These are phyloP conservation scores for Epichloe sp. DNA, from an alignment of 2,329 filamentous ascomycete species.

Conservation along the genomic window DNA sequence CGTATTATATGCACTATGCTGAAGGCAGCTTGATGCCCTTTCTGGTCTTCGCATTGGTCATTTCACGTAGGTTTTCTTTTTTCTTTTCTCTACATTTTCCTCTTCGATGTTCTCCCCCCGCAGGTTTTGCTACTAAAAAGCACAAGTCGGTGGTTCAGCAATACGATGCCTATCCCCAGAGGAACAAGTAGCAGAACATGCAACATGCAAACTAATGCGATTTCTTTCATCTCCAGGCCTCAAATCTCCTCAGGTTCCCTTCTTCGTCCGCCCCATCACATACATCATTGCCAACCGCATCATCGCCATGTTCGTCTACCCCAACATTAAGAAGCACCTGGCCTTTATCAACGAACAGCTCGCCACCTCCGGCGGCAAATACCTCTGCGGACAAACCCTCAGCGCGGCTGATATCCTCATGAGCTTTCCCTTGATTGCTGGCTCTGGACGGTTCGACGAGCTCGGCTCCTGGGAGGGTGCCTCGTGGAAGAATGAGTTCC, in stretches of 20 bases:
- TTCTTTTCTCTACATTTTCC: not conserved
- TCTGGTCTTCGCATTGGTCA: conserved; percentile 50
- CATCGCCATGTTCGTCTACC: conserved; percentile 29
- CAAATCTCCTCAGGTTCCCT: conserved; percentile 33
- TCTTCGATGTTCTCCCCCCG: not conserved
- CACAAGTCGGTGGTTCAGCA: no score
- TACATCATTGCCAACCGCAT: conserved; percentile 28
- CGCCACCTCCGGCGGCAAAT: conserved; percentile 29
- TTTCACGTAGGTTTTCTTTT: conserved; percentile 31
- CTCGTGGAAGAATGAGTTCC: conserved; percentile 25
- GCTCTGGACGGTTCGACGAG: conserved; percentile 24
- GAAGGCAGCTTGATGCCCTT: conserved; percentile 74
- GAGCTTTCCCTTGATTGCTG: conserved; percentile 37
- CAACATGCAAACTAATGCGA: not conserved
- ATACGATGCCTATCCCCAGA: not conserved
- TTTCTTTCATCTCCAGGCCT: conserved; percentile 21
- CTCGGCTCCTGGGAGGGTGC: conserved; percentile 30
- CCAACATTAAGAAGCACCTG: conserved; percentile 35
- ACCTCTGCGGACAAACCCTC: conserved; percentile 35
- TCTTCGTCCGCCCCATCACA: conserved; percentile 40
- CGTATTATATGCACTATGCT: conserved; percentile 68
- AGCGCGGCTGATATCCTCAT: conserved; percentile 41
- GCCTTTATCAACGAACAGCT: conserved; percentile 37
- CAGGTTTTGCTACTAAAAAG: not conserved
- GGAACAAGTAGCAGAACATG: not conserved